These are phyloP conservation scores for Jatropha podagrica DNA, from an alignment of 441 rosid genomes.

Conservation along the genomic window DNA sequence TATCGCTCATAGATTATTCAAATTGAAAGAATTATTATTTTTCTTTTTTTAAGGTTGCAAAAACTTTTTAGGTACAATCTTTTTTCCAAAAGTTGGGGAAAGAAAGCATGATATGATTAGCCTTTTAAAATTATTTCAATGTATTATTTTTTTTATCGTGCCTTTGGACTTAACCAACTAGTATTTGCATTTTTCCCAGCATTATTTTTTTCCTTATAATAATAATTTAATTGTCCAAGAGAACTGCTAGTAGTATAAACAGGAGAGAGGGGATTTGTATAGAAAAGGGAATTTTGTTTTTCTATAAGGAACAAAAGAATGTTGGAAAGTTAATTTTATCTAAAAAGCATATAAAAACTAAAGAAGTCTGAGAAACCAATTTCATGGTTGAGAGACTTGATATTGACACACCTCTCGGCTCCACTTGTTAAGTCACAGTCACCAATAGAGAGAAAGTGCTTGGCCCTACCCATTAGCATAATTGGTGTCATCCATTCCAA, in stretches of 20 bases:
- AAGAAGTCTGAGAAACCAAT: conserved; percentile 5
- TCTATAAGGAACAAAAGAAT: conserved; percentile 13
- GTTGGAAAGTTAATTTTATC: conserved; percentile 12
- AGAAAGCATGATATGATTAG: background rate
- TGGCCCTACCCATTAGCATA: conserved; percentile 18
- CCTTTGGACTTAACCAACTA: no score
- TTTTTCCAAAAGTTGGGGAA: background rate
- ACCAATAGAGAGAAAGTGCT: background rate
- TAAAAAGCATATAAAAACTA: background rate
- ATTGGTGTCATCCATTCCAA: background rate
- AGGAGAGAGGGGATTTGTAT: background rate
- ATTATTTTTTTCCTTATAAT: background rate
- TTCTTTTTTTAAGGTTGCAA: no score
- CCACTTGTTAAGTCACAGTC: conserved; percentile 22
- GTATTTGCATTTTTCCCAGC: background rate
- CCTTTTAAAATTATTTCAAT: no score
- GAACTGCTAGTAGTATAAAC: background rate
- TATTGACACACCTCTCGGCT: conserved; percentile 1
- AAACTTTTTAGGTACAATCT: background rate
- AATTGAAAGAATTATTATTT: background rate
- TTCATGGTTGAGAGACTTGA: conserved; percentile 16
- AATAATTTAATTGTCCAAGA: background rate
- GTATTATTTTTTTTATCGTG: no score
- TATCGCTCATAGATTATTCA: background rate
- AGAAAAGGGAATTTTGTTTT: background rate